phyloP scores from a whole-genome alignment of 805 yeast species.

The Lipomyces spencermartinsiae region DNA sequence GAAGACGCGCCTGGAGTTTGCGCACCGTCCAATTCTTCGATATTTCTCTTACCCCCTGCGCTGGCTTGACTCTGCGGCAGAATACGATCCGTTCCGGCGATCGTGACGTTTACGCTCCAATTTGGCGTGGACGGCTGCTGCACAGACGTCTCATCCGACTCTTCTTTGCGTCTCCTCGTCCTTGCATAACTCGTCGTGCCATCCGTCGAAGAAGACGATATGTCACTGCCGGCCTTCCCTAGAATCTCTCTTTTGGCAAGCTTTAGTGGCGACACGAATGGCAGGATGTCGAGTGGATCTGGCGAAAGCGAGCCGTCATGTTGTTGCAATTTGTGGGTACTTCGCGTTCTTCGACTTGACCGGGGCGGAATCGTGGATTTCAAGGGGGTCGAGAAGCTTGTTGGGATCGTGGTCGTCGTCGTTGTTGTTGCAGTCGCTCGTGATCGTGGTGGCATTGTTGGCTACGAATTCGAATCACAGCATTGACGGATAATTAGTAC shows the following conservation, averaged over 20 bases:
- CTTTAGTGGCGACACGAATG: conserved; percentile 29
- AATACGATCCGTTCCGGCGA: conserved; percentile 9
- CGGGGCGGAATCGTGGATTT: conserved; percentile 21
- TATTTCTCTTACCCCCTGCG: neutral
- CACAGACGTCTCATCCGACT: neutral
- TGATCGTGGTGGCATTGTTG: conserved; percentile 1
- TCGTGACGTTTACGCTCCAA: conserved; percentile 32
- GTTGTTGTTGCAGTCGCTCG: conserved; percentile 13
- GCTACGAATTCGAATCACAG: neutral
- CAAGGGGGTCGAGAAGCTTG: conserved; percentile 21
- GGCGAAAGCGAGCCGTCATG: conserved; percentile 17
- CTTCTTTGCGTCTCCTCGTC: conserved; percentile 6
- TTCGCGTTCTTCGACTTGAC: conserved; percentile 12
- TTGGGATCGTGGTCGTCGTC: conserved; percentile 20
- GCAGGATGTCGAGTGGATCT: conserved; percentile 31
- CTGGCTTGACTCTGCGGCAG: neutral
- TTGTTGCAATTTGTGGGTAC: conserved; percentile 1
- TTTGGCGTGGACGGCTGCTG: conserved; percentile 2
- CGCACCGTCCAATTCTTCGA: neutral
- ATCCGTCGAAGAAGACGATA: neutral
- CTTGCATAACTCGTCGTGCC: neutral
- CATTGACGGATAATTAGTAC: neutral
- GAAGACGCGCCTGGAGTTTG: neutral
- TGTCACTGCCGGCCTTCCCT: neutral
- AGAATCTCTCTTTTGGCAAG: conserved; percentile 3